Conservation (phyloP, 345 rosid genomes). For the Acer negundo region DNA sequence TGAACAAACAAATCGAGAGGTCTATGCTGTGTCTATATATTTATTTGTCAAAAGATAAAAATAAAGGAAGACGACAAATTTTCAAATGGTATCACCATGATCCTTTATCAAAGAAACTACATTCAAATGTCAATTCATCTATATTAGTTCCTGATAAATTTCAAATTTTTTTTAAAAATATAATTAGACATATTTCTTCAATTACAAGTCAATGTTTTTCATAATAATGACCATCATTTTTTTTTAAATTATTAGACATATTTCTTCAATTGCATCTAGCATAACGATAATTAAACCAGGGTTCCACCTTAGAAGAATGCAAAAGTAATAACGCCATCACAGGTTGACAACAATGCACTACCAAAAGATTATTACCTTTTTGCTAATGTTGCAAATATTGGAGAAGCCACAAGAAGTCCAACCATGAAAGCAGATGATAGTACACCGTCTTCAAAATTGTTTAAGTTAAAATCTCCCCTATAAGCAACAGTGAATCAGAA, state of each 20-base stretch:
- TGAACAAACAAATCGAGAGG: too few species aligned
- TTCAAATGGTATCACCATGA: not conserved
- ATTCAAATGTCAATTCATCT: not conserved
- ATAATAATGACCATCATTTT: not conserved
- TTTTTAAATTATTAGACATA: not conserved
- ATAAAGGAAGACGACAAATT: not conserved
- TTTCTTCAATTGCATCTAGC: not conserved
- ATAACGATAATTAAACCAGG: not conserved
- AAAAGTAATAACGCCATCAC: not conserved
- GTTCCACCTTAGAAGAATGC: not conserved
- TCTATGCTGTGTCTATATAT: too few species aligned
- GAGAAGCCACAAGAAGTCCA: conserved; percentile 91
- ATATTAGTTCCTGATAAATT: not conserved
- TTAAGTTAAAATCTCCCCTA: conserved; percentile 84
- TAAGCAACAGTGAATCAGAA: not conserved
- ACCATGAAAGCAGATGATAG: conserved; percentile 98
- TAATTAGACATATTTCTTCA: not conserved
- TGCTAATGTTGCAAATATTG: conserved; percentile 85
- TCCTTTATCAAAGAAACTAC: not conserved
- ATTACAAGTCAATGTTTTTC: not conserved
- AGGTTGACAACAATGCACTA: not conserved
- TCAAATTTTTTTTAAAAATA: too few species aligned
- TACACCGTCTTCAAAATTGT: conserved; percentile 87
- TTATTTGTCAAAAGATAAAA: too few species aligned
- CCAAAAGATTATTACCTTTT: conserved; percentile 54